phyloP scores from a whole-genome alignment of 495 filamentous ascomycete genomes.

The Barbatosphaeria neglecta region DNA sequence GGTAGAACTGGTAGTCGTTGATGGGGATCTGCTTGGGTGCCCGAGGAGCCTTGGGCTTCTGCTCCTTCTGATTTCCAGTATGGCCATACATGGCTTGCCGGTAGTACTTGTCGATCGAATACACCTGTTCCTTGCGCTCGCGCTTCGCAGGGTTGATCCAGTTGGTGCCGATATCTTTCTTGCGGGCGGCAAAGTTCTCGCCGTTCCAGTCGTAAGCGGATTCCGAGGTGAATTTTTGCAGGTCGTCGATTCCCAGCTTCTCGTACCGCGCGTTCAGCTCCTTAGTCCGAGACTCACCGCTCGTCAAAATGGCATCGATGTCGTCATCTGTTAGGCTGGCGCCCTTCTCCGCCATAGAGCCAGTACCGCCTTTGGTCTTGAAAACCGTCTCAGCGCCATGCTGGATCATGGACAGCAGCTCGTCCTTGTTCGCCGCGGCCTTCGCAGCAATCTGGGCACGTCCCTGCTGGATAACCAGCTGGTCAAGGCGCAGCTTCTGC shows the following conservation, averaged over 20 bases:
- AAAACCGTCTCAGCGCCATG: constrained; percentile 95
- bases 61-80: constrained; percentile 73
- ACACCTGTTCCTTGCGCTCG: constrained; percentile 94
- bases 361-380: constrained; percentile 50
- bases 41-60: constrained; percentile 91
- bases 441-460: constrained; percentile 86
- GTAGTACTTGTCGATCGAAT: constrained; percentile 99
- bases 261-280: constrained; percentile 88
- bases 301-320: constrained; percentile 75
- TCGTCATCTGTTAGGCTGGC: constrained; percentile 69
- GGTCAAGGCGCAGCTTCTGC: constrained; percentile 92
- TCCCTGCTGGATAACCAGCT: constrained; percentile 98
- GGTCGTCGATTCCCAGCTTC: constrained; percentile 93
- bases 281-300: constrained; percentile 81
- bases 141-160: constrained; percentile 99
- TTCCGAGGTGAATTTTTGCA: constrained; percentile 96
- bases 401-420: constrained; percentile 95
- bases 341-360: constrained; percentile 42
- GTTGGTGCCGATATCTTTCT: constrained; percentile 86
- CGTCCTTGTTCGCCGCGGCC: constrained; percentile 82
- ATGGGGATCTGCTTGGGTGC: constrained; percentile 86
- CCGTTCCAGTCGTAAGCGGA: constrained; percentile 99
- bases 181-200: constrained; percentile 79
- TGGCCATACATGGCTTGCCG: constrained; percentile 63
- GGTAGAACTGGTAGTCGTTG: constrained; percentile 98